Conservation (phyloP, 108 stramenopile genomes). For the Cyclotella sp. region DNA sequence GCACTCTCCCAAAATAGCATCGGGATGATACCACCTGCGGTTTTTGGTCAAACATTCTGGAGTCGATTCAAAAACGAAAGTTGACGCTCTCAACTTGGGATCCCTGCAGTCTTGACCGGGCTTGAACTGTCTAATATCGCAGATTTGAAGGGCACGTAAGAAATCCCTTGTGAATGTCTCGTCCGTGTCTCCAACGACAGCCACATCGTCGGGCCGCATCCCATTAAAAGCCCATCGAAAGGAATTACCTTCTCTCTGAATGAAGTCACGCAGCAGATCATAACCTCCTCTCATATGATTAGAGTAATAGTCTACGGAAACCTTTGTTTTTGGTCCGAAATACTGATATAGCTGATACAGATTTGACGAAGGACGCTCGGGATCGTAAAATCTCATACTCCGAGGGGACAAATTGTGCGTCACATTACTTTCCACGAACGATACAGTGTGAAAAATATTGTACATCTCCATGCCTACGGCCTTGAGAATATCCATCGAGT, state of each 20-base stretch:
- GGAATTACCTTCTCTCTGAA: slow-evolving; percentile 56
- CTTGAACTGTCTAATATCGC: slow-evolving; percentile 52
- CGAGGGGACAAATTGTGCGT: slow-evolving; percentile 47
- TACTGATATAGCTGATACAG: slow-evolving; percentile 28
- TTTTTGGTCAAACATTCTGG: slow-evolving; percentile 50
- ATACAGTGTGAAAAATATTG: slow-evolving; percentile 51
- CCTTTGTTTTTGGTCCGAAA: slow-evolving; percentile 41
- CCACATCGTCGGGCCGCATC: slow-evolving; percentile 63
- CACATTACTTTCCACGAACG: slow-evolving; percentile 60
- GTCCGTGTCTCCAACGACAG: slow-evolving; percentile 60
- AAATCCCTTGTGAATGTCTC: slow-evolving; percentile 64
- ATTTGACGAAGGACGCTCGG: slow-evolving; percentile 10
- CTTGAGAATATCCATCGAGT: slow-evolving; percentile 44
- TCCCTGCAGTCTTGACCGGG: slow-evolving; percentile 19
- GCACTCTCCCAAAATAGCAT: slow-evolving; percentile 64
- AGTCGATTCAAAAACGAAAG: slow-evolving; percentile 52
- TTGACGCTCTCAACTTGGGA: slow-evolving; percentile 41
- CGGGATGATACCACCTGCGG: slow-evolving; percentile 58
- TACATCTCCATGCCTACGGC: slow-evolving; percentile 54
- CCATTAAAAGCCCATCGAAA: slow-evolving; percentile 63
- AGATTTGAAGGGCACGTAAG: slow-evolving; percentile 57
- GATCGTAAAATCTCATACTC: slow-evolving; percentile 27
- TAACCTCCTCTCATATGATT: slow-evolving; percentile 8
- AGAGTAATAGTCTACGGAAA: slow-evolving; percentile 38
- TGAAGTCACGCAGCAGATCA: slow-evolving; percentile 23